Evolutionary conservation across 805 yeast genomes (phyloP).

Genomic region (Metschnikowia amazonensis): DNA sequence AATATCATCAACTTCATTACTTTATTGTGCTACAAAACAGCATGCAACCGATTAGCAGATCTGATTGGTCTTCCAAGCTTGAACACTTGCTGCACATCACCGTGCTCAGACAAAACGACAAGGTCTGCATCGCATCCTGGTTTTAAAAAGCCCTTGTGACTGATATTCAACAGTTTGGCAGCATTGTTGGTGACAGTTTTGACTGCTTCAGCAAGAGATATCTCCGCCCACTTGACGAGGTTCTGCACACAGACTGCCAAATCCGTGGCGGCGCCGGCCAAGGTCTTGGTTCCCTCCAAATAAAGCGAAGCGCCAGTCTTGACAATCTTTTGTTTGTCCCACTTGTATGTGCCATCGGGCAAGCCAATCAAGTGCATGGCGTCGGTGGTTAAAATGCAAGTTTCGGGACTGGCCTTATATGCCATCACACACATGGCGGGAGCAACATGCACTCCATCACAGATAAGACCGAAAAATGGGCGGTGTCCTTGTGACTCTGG

Average conservation of each 20-base stretch:
- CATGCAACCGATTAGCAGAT: conserved; percentile 4
- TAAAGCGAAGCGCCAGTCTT: conserved; percentile 46
- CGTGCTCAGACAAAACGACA: conserved; percentile 42
- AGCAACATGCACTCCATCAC: conserved; percentile 59
- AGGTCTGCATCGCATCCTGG: conserved; percentile 57
- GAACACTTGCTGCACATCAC: conserved; percentile 46
- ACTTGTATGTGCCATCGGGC: conserved; percentile 52
- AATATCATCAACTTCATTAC: no score
- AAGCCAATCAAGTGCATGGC: conserved; percentile 57
- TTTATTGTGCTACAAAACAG: conserved; percentile 2
- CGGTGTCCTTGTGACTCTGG: conserved; percentile 20
- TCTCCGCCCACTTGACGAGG: conserved; percentile 46
- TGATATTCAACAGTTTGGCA: conserved; percentile 44
- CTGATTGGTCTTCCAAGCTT: conserved; percentile 39
- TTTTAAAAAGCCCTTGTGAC: conserved; percentile 47
- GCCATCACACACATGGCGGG: conserved; percentile 50
- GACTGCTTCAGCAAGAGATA: conserved; percentile 51
- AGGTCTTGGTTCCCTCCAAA: conserved; percentile 51
- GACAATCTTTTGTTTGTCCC: conserved; percentile 47
- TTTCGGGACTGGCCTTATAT: conserved; percentile 49
- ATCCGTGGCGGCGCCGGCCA: conserved; percentile 61
- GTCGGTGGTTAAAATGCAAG: conserved; percentile 54
- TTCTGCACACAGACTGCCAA: conserved; percentile 49
- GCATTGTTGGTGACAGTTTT: conserved; percentile 53
- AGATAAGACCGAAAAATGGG: conserved; percentile 53